Conservation (phyloP, 208 protist species). For the Acanthamoeba divionensis region DNA sequence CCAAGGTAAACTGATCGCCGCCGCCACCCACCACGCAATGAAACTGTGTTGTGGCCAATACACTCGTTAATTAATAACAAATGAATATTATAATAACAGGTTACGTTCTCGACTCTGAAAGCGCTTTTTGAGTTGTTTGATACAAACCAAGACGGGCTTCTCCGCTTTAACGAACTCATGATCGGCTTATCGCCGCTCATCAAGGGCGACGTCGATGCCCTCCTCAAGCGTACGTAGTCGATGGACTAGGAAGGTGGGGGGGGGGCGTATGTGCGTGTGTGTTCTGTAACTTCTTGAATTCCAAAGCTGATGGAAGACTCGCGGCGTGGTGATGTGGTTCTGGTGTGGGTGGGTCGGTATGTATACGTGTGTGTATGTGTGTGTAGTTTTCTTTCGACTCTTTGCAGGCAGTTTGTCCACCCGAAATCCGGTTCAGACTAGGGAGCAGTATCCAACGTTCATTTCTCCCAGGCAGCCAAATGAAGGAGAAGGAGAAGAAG, state of each 20-base stretch:
- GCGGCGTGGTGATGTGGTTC: too few relatives aligned
- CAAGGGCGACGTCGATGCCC: constrained; percentile 9
- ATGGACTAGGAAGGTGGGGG: background rate
- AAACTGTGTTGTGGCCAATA: background rate
- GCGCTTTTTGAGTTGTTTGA: constrained; percentile 32
- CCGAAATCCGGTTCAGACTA: too few relatives aligned
- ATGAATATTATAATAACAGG: background rate
- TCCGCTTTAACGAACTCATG: constrained; percentile 22
- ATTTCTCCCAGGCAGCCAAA: too few relatives aligned
- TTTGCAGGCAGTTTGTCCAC: background rate
- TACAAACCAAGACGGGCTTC: background rate
- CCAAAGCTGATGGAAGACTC: background rate
- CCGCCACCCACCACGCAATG: background rate
- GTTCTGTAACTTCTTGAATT: background rate
- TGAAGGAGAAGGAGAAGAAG: too few relatives aligned
- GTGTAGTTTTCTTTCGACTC: constrained; percentile 10
- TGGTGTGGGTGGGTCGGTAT: too few relatives aligned
- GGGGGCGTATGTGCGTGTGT: background rate
- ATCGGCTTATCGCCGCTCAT: constrained; percentile 21
- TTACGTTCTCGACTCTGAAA: background rate
- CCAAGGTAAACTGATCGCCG: background rate
- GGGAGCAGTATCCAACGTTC: too few relatives aligned
- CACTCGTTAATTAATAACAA: background rate
- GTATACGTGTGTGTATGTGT: too few relatives aligned
- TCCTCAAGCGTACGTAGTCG: constrained; percentile 5